phyloP scores from a whole-genome alignment of 768 basidiomycete species.

The Collybia nuda region DNA sequence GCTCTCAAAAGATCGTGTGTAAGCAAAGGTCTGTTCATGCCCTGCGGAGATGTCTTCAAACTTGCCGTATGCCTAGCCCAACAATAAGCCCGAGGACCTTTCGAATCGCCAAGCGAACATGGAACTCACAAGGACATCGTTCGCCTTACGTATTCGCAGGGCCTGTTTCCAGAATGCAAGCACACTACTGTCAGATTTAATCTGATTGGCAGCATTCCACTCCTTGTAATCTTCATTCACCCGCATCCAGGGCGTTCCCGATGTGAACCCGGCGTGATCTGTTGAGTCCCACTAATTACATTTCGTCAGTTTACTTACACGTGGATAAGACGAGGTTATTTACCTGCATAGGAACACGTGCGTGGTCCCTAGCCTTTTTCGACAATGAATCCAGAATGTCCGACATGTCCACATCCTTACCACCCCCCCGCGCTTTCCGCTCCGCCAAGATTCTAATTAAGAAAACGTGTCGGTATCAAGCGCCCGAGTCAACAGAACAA shows the following conservation, averaged over 20 bases:
- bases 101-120: background rate
- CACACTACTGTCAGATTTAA: conserved; percentile 50
- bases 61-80: conserved; percentile 54
- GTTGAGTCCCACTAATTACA: conserved; percentile 52
- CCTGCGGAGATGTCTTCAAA: conserved; percentile 48
- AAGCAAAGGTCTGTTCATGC: conserved; percentile 56
- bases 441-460: conserved; percentile 35
- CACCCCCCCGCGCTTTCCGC: conserved; percentile 29
- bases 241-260: conserved; percentile 71
- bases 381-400: conserved; percentile 59
- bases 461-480: background rate
- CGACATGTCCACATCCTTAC: conserved; percentile 53
- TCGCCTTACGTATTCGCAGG: conserved; percentile 48
- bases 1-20: conserved; percentile 38
- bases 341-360: conserved; percentile 69
- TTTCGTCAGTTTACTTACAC: background rate
- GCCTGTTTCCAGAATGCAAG: conserved; percentile 61
- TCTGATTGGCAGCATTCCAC: conserved; percentile 57
- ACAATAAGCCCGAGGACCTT: background rate
- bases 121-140: conserved; percentile 51
- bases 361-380: conserved; percentile 70
- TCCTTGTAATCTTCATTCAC: conserved; percentile 64
- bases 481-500: background rate
- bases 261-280: conserved; percentile 62
- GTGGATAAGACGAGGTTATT: conserved; percentile 2